Conservation (phyloP, 2,329 filamentous ascomycete species). For the Neonectria magnoliae region DNA sequence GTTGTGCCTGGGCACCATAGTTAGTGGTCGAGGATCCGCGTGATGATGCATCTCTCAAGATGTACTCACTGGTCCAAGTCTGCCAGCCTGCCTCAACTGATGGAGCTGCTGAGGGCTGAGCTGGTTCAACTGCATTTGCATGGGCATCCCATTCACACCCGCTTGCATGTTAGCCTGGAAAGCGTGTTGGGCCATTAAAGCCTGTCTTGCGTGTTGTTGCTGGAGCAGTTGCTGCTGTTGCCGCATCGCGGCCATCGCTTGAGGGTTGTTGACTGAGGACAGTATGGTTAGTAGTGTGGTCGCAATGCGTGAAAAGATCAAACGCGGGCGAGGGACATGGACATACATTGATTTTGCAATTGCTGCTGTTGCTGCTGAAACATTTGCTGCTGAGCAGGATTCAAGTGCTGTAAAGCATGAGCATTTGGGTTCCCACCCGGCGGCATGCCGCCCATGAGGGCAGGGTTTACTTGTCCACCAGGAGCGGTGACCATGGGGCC, state of each 20-base stretch:
- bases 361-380: slow-evolving; percentile 64
- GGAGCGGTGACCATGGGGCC: slow-evolving; percentile 77
- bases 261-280: slow-evolving; percentile 49
- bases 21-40: slow-evolving; percentile 23
- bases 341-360: slow-evolving; percentile 50
- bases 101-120: slow-evolving; percentile 63
- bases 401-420: slow-evolving; percentile 78
- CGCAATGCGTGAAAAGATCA: neutral
- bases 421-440: slow-evolving; percentile 72
- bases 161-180: slow-evolving; percentile 64
- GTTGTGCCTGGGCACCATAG: slow-evolving; percentile 37
- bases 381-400: slow-evolving; percentile 67
- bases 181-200: slow-evolving; percentile 64
- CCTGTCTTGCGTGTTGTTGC: slow-evolving; percentile 64
- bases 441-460: slow-evolving; percentile 81
- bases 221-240: slow-evolving; percentile 68
- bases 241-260: slow-evolving; percentile 55
- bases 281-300: slow-evolving; percentile 24
- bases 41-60: neutral
- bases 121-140: slow-evolving; percentile 63
- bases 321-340: slow-evolving; percentile 7
- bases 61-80: slow-evolving; percentile 53
- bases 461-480: slow-evolving; percentile 76
- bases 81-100: slow-evolving; percentile 57
- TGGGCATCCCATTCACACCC: slow-evolving; percentile 56